Base-by-base conservation (phyloP, 176 grass and related monocot genomes). In the Aegilops longissima region DNA sequence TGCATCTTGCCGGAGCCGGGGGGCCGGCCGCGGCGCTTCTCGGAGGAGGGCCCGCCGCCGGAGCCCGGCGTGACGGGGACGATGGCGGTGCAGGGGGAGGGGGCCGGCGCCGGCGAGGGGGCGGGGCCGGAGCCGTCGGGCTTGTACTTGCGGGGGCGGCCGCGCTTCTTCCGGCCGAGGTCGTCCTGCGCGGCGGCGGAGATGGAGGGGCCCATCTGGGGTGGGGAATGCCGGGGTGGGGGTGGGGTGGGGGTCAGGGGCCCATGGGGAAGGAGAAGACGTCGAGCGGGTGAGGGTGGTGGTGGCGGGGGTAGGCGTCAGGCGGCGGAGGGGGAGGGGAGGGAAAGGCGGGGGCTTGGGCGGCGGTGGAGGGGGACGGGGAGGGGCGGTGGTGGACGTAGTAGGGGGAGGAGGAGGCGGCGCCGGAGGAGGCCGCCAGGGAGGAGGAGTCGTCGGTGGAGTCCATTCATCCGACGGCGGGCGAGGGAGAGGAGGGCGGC, bases 1-100 rank as follows among this genome's bases (percentile, higher is more conserved):
- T 89, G 91, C 79, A 88, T 92, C 82, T 81, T 89, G 45, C 91
- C 87, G 0, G 91, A 84, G 34, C 91, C 87, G 38, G 87, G 91
- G 5, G 87, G 91, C 10, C 91, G 30, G 12, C 91, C 91, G 75
- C 84, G 80, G 4, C 91, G 85, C 77, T 92, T 92, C 54, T 89
- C 84, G 36, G 71, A 84, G 4, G 18, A 66, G 24, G 54, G 54
- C 18, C 54, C 54, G 6, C 29, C 39, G n/a, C 81, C 80, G 3
- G 79, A 52, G 24, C 63, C 61, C 0, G 78, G 72, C 1, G 79
- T 62, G 61, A 51, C 59, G 9, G 44, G 33, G 61, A 38, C 73
- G 3, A 52, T 9, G 7, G 40, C 61, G 9, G 79, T 67, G 27
- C 35, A 70, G 21, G 68, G 27, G 45, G 45, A 70, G 9, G 68